phyloP scores from a whole-genome alignment of 805 yeast genomes.

The Candida andamanensis region DNA sequence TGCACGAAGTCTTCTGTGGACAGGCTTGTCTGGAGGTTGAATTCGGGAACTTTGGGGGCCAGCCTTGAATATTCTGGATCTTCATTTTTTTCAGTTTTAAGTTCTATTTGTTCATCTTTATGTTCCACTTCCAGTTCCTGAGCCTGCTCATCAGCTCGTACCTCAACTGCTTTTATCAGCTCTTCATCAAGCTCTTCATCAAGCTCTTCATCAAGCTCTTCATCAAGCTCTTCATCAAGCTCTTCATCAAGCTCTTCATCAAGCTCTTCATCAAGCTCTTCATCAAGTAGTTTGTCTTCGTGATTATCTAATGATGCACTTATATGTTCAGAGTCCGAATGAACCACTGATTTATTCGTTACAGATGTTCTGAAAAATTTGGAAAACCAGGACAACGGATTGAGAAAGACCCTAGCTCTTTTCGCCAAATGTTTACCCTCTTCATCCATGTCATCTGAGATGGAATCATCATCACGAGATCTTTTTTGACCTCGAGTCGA shows the following conservation, averaged over 20 bases:
- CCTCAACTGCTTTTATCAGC: slow-evolving; percentile 1
- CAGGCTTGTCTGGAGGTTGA: not conserved
- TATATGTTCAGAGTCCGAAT: too few relatives aligned
- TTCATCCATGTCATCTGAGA: slow-evolving; percentile 15
- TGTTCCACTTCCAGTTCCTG: slow-evolving; percentile 3
- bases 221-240: slow-evolving; percentile 1
- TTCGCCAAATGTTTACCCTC: too few relatives aligned
- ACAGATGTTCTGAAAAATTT: too few relatives aligned
- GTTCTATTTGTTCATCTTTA: slow-evolving; percentile 1
- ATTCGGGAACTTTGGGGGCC: not conserved
- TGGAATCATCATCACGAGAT: too few relatives aligned
- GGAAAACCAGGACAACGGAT: too few relatives aligned
- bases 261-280: slow-evolving; percentile 15
- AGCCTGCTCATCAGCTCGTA: slow-evolving; percentile 1
- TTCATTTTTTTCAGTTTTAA: slow-evolving; percentile 1
- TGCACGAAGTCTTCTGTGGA: not conserved
- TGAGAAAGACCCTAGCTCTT: too few relatives aligned
- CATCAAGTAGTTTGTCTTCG: too few relatives aligned
- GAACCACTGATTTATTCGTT: too few relatives aligned
- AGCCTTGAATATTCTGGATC: slow-evolving; percentile 1
- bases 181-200: slow-evolving; percentile 1
- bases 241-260: slow-evolving; percentile 9
- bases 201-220: not conserved
- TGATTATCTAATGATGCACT: too few relatives aligned
- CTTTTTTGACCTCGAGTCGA: too few relatives aligned